These are phyloP conservation scores for Claviceps humidiphila DNA, from an alignment of 2,329 filamentous ascomycete genomes.

Conservation along the genomic window DNA sequence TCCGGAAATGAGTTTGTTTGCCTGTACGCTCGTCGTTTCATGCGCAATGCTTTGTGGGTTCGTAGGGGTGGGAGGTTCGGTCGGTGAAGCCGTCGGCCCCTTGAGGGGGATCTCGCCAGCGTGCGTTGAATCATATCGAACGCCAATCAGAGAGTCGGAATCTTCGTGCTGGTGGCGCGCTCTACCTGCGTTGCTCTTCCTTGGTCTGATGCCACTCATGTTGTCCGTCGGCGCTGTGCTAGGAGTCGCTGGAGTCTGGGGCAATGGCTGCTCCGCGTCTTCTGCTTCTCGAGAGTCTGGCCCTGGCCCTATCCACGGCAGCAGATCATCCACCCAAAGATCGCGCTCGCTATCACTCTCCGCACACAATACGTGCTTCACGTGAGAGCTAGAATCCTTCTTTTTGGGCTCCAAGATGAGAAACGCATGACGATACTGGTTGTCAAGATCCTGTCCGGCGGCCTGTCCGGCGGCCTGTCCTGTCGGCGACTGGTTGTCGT, in stretches of 20 bases:
- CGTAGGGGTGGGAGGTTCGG: slow-evolving; percentile 21
- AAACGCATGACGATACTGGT: slow-evolving; percentile 94
- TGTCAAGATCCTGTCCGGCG: slow-evolving; percentile 63
- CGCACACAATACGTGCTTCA: slow-evolving; percentile 88
- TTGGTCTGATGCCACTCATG: slow-evolving; percentile 12
- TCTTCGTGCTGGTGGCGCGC: slow-evolving; percentile 22
- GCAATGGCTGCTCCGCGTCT: slow-evolving; percentile 24
- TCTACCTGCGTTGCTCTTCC: slow-evolving; percentile 19
- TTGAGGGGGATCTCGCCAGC: slow-evolving; percentile 38
- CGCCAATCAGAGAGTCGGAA: slow-evolving; percentile 38
- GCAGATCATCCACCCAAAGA: slow-evolving; percentile 78
- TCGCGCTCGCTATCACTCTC: slow-evolving; percentile 91
- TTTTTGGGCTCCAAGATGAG: slow-evolving; percentile 90
- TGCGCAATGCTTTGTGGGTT: slow-evolving; percentile 18
- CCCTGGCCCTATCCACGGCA: slow-evolving; percentile 88
- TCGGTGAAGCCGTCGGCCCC: slow-evolving; percentile 18
- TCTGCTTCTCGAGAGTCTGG: slow-evolving; percentile 60
- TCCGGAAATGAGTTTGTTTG: slow-evolving; percentile 55
- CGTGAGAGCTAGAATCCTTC: slow-evolving; percentile 77
- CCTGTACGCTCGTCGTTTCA: slow-evolving; percentile 26
- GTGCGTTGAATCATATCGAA: slow-evolving; percentile 44
- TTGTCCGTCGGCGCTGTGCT: slow-evolving; percentile 11
- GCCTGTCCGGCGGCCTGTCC: slow-evolving; percentile 35
- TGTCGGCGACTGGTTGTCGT: slow-evolving; percentile 45
- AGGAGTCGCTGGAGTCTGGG: slow-evolving; percentile 8